Percentiles rank a stretch among this genome's conserved stretches.
phyloP scores from a whole-genome alignment of 2,329 filamentous ascomycete species.

The Graphium sp. region DNA sequence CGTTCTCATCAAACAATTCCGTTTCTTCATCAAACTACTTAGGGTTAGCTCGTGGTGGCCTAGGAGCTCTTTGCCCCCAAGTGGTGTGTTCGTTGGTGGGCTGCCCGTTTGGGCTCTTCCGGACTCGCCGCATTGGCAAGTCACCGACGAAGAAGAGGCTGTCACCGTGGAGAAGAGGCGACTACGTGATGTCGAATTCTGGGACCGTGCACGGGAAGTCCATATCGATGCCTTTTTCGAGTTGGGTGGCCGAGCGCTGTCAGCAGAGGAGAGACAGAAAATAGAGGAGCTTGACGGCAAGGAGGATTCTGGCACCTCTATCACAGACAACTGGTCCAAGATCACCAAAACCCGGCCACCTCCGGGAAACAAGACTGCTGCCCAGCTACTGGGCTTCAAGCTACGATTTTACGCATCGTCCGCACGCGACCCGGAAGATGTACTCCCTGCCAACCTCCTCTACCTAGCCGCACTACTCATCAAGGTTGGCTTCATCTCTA shows the following conservation, averaged over 20 bases:
- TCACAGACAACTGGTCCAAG: slow-evolving; percentile 59
- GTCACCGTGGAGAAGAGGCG: slow-evolving; percentile 37
- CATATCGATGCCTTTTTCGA: slow-evolving; percentile 82
- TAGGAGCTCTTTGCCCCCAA: slow-evolving; percentile 28
- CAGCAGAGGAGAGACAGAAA: slow-evolving; percentile 36
- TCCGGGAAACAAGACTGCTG: slow-evolving; percentile 75
- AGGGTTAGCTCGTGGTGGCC: slow-evolving; percentile 97
- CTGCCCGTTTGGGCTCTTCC: slow-evolving; percentile 80
- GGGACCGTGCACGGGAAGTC: slow-evolving; percentile 58
- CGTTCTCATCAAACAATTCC: slow-evolving; percentile 78
- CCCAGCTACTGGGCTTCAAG: slow-evolving; percentile 93
- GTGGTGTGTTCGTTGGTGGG: slow-evolving; percentile 36
- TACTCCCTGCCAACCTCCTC: slow-evolving; percentile 79
- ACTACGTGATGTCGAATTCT: slow-evolving; percentile 60
- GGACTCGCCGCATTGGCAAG: slow-evolving; percentile 43
- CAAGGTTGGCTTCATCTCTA: slow-evolving; percentile 91
- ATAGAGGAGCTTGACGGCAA: slow-evolving; percentile 14
- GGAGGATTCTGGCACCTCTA: slow-evolving; percentile 22
- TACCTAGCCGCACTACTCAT: slow-evolving; percentile 84
- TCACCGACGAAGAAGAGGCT: slow-evolving; percentile 52
- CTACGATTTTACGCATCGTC: slow-evolving; percentile 83
- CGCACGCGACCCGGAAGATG: slow-evolving; percentile 56
- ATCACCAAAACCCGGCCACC: slow-evolving; percentile 70
- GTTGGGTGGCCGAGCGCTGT: slow-evolving; percentile 55
- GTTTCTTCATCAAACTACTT: slow-evolving; percentile 88